Evolutionary conservation across 768 basidiomycete genomes (phyloP).

Genomic region (Tylopilus vinaceipallidus): DNA sequence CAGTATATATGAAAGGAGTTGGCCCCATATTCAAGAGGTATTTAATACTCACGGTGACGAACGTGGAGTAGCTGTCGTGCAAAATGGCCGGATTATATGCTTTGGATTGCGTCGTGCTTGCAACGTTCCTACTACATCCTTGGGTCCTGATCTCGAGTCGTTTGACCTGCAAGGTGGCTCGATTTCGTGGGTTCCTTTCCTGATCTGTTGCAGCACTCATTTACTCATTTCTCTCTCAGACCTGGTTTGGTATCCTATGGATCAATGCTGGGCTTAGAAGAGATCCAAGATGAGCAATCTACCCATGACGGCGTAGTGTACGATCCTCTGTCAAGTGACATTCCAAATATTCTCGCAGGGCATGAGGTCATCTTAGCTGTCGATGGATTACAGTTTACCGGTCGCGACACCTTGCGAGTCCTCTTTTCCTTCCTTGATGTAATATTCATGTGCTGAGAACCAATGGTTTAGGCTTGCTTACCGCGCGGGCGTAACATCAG

Average conservation of each 20-base stretch:
- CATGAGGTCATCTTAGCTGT: slow-evolving; percentile 52
- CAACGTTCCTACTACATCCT: slow-evolving; percentile 11
- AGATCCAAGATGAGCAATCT: slow-evolving; percentile 52
- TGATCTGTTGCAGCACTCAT: neutral
- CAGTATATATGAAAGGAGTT: slow-evolving; percentile 43
- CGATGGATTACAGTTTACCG: slow-evolving; percentile 71
- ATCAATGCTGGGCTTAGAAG: slow-evolving; percentile 49
- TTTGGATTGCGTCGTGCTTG: slow-evolving; percentile 36
- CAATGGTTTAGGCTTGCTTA: slow-evolving; percentile 59
- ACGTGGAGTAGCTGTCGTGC: slow-evolving; percentile 46
- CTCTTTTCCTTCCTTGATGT: slow-evolving; percentile 6
- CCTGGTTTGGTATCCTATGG: slow-evolving; percentile 44
- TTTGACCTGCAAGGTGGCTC: slow-evolving; percentile 69
- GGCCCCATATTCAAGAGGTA: slow-evolving; percentile 19
- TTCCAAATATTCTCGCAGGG: slow-evolving; percentile 37
- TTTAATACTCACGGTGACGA: slow-evolving; percentile 12
- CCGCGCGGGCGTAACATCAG: slow-evolving; percentile 60
- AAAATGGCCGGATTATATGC: slow-evolving; percentile 55
- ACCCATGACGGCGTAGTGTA: slow-evolving; percentile 59
- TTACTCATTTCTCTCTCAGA: slow-evolving; percentile 29
- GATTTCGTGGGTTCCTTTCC: slow-evolving; percentile 40
- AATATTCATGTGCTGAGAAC: slow-evolving; percentile 1
- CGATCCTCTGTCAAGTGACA: slow-evolving; percentile 36
- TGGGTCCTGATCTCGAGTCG: slow-evolving; percentile 30
- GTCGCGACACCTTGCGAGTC: slow-evolving; percentile 54